Evolutionary conservation across 306 rosid species (phyloP).

Genomic region (Malus sylvestris): DNA sequence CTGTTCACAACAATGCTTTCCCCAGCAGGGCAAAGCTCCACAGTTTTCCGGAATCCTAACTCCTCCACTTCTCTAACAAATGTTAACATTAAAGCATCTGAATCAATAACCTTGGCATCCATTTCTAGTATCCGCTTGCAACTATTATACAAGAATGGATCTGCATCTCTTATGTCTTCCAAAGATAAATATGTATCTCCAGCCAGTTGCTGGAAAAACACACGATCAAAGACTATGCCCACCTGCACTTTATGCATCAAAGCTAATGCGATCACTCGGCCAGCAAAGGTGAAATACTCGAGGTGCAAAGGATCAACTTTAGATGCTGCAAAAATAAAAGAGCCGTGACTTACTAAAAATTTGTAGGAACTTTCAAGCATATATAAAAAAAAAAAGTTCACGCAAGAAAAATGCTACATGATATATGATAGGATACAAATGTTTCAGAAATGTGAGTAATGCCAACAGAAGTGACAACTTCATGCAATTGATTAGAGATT

Average conservation of each 20-base stretch:
- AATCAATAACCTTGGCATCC: conserved; percentile 72
- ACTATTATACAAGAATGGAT: conserved; percentile 66
- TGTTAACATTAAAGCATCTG: conserved; percentile 85
- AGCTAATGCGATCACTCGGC: conserved; percentile 86
- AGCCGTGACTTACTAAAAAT: not conserved
- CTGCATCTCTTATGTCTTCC: conserved; percentile 80
- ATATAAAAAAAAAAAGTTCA: not conserved
- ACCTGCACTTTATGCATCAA: conserved; percentile 94
- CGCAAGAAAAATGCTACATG: not conserved
- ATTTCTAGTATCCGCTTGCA: conserved; percentile 78
- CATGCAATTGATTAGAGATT: not conserved
- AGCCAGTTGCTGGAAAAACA: conserved; percentile 84
- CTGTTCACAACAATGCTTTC: conserved; percentile 57
- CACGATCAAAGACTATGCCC: conserved; percentile 80
- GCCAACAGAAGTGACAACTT: not conserved
- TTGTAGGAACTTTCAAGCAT: not conserved
- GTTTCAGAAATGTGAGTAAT: not conserved
- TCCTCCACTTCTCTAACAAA: conserved; percentile 89
- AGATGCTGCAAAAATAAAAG: conserved; percentile 59
- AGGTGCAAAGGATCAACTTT: conserved; percentile 87
- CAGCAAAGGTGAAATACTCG: conserved; percentile 70
- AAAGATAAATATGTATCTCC: conserved; percentile 42
- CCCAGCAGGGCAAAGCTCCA: conserved; percentile 74
- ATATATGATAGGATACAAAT: not conserved
- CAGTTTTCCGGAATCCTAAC: conserved; percentile 55